Percentiles rank a stretch among this genome's conserved stretches.
phyloP scores from a whole-genome alignment of 2,329 filamentous ascomycete genomes.

The Pseudocercospora musae region DNA sequence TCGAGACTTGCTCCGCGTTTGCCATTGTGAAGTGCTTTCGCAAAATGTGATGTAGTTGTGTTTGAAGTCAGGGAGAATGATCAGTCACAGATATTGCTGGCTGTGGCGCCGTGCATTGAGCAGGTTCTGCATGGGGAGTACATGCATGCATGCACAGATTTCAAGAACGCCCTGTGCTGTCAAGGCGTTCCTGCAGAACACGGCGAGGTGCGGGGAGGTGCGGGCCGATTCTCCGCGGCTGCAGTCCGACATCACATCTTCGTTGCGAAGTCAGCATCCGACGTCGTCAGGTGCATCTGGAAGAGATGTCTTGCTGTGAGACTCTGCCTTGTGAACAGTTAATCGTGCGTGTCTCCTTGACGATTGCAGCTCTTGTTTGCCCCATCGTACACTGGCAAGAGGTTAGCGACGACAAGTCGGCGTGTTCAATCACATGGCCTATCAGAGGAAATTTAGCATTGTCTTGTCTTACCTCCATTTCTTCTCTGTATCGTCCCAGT shows the following conservation, averaged over 20 bases:
- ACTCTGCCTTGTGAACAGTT: background rate
- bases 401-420: background rate
- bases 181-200: background rate
- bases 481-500: conserved; percentile 34
- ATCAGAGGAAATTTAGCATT: background rate
- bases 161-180: background rate
- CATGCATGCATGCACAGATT: no score
- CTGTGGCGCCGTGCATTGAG: background rate
- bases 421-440: no score
- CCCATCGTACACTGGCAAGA: background rate
- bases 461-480: conserved; percentile 31
- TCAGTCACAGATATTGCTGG: background rate
- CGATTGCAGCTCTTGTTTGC: background rate
- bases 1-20: conserved; percentile 29
- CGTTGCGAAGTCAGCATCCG: background rate
- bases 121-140: background rate
- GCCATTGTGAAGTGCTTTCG: background rate
- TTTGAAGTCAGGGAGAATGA: background rate
- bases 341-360: background rate
- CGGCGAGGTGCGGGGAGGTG: background rate
- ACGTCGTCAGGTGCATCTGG: background rate
- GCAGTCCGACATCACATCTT: background rate
- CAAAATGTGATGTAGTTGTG: background rate
- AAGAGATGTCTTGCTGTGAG: background rate
- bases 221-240: background rate